Percentiles rank a stretch among this genome's conserved stretches.
Conservation (phyloP, 2,329 filamentous ascomycete genomes). For the Alternaria triticina region DNA sequence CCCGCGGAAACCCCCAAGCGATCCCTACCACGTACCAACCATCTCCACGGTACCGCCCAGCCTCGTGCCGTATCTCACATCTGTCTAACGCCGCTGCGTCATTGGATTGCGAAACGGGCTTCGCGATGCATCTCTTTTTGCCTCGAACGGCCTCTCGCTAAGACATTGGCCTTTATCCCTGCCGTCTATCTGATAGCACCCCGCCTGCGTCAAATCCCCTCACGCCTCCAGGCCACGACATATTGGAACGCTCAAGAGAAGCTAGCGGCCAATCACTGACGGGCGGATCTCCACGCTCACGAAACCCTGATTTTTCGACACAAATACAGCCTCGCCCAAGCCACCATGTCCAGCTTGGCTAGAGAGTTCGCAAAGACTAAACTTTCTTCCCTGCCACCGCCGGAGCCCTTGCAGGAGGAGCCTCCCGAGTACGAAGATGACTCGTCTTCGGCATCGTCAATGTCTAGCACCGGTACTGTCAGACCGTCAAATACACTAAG, state of each 20-base stretch:
- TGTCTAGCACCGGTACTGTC: constrained; percentile 91
- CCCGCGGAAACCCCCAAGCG: constrained; percentile 3
- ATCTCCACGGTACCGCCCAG: constrained; percentile 6
- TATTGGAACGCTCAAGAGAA: constrained; percentile 6
- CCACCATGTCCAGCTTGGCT: constrained; percentile 78
- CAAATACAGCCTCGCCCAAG: constrained; percentile 4
- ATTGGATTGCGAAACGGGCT: not conserved
- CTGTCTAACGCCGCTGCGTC: not conserved
- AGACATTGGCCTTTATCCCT: constrained; percentile 16
- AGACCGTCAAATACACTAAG: constrained; percentile 77
- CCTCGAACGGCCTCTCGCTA: constrained; percentile 7
- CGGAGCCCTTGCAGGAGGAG: constrained; percentile 56
- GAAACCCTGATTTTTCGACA: constrained; percentile 6
- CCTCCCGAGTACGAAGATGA: constrained; percentile 59
- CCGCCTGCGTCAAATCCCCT: constrained; percentile 6
- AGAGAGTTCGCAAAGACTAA: constrained; percentile 79
- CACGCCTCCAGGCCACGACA: constrained; percentile 10
- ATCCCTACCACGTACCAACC: constrained; percentile 2
- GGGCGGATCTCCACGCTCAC: constrained; percentile 4
- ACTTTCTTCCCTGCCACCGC: constrained; percentile 66
- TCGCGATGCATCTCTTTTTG: constrained; percentile 1
- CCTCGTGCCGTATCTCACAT: constrained; percentile 1
- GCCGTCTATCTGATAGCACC: constrained; percentile 12
- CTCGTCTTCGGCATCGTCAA: constrained; percentile 71
- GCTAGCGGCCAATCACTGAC: constrained; percentile 13